A percentile compares a stretch with the other conserved stretches of the same genome.
phyloP scores from a whole-genome alignment of 768 basidiomycete species.

The Mycena floridula region DNA sequence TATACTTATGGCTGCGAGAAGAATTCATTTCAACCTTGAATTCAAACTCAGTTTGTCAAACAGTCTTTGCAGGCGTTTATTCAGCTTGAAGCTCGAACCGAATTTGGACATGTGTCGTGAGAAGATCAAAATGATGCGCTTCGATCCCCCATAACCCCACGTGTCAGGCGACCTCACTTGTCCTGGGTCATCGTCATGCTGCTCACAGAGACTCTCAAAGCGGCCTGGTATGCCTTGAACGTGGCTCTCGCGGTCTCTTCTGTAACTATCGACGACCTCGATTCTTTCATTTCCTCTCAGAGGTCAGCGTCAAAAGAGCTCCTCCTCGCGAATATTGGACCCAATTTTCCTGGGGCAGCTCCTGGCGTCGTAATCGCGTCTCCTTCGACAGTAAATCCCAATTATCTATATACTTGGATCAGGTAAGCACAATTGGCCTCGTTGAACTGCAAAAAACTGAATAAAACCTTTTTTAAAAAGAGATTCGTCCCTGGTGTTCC shows the following conservation, averaged over 20 bases:
- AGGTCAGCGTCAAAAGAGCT: constrained; percentile 57
- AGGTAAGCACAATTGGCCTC: too few relatives aligned
- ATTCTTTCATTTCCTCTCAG: constrained; percentile 47
- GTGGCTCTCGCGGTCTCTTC: not conserved
- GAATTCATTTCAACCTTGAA: too few relatives aligned
- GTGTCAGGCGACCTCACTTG: too few relatives aligned
- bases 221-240: not conserved
- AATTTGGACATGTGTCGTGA: too few relatives aligned
- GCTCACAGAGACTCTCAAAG: not conserved
- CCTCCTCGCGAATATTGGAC: constrained; percentile 70
- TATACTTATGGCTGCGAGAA: too few relatives aligned
- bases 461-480: too few relatives aligned
- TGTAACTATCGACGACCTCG: constrained; percentile 20
- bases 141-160: too few relatives aligned
- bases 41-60: too few relatives aligned
- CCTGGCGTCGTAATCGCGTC: constrained; percentile 45
- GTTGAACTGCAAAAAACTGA: too few relatives aligned
- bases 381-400: constrained; percentile 36
- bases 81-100: too few relatives aligned
- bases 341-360: constrained; percentile 48
- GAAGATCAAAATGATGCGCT: too few relatives aligned
- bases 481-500: constrained; percentile 61
- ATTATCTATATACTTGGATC: constrained; percentile 66
- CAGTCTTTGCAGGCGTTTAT: too few relatives aligned
- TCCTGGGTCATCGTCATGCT: not conserved